A percentile compares a stretch with the other conserved stretches of the same genome.
Conservation (phyloP, 768 basidiomycete genomes). For the Pilatotrama ljubarskyi region DNA sequence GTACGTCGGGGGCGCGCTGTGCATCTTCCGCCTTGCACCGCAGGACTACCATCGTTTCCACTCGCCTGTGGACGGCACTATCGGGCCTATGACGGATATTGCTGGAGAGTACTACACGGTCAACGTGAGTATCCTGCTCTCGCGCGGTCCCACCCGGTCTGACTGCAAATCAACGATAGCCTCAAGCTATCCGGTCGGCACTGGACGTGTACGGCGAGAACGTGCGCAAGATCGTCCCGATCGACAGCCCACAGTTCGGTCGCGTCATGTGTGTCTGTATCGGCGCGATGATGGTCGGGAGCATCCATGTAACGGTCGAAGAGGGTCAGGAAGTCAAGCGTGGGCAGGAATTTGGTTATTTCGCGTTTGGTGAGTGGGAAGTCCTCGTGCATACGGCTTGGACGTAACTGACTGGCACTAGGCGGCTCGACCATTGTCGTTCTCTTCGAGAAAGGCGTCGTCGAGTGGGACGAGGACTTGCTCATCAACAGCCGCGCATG, state of each 20-base stretch:
- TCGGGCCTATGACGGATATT: constrained; percentile 83
- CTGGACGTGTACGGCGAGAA: constrained; percentile 96
- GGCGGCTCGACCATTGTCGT: constrained; percentile 92
- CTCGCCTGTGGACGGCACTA: constrained; percentile 78
- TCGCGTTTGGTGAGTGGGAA: constrained; percentile 78
- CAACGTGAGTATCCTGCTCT: constrained; percentile 57
- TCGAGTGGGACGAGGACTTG: constrained; percentile 93
- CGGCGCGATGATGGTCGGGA: constrained; percentile 95
- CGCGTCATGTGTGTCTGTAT: constrained; percentile 90
- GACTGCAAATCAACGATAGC: constrained; percentile 43
- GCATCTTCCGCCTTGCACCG: constrained; percentile 89
- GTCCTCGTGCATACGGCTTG: neutral
- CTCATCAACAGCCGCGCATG: constrained; percentile 79
- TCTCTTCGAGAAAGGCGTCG: constrained; percentile 80
- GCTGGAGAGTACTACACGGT: constrained; percentile 96
- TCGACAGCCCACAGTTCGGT: constrained; percentile 88
- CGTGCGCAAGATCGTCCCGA: constrained; percentile 87
- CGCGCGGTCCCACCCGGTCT: neutral
- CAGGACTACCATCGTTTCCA: constrained; percentile 97
- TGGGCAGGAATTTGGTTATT: constrained; percentile 92
- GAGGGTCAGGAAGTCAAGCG: constrained; percentile 80
- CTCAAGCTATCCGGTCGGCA: constrained; percentile 89
- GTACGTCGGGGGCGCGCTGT: constrained; percentile 80
- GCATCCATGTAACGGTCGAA: constrained; percentile 82
- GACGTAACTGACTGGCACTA: constrained; percentile 28